These are phyloP conservation scores for Apiospora malaysiana DNA, from an alignment of 2,329 filamentous ascomycete species.

Conservation along the genomic window DNA sequence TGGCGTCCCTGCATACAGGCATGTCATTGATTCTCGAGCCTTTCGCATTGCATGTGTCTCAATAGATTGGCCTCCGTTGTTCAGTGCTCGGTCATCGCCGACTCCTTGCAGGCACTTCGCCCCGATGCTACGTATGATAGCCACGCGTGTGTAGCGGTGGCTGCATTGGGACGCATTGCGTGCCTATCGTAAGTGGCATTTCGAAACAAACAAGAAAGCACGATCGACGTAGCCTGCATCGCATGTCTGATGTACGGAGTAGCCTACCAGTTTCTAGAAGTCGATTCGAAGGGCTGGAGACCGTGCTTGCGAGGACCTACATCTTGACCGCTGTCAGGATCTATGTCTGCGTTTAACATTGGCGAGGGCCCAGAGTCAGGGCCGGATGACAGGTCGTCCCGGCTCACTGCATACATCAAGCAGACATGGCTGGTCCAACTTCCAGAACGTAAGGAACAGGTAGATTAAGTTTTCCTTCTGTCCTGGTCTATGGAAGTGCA, in stretches of 20 bases:
- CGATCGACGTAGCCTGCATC: not conserved
- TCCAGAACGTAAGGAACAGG: not conserved
- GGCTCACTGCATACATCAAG: not conserved
- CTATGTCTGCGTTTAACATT: not conserved
- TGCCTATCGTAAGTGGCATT: no score
- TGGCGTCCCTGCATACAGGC: not conserved
- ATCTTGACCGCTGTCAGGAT: conserved; percentile 5
- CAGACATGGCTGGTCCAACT: not conserved
- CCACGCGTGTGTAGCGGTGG: not conserved
- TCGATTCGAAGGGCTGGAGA: not conserved
- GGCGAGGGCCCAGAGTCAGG: not conserved
- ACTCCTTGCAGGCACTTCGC: not conserved
- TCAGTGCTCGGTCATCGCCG: not conserved
- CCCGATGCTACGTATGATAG: not conserved
- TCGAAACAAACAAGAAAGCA: not conserved
- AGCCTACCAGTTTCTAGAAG: conserved; percentile 1
- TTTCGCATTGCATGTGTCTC: not conserved
- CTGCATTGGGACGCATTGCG: not conserved
- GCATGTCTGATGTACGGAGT: not conserved
- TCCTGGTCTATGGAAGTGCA: not conserved
- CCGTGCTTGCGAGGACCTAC: not conserved
- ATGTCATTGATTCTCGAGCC: not conserved
- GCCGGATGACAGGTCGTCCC: not conserved
- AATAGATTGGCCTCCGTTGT: not conserved
- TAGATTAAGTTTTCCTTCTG: not conserved